A percentile compares a stretch with the other conserved stretches of the same genome.
These are phyloP conservation scores for Kwoniella sp. DNA, from an alignment of 768 basidiomycete genomes.

Conservation along the genomic window DNA sequence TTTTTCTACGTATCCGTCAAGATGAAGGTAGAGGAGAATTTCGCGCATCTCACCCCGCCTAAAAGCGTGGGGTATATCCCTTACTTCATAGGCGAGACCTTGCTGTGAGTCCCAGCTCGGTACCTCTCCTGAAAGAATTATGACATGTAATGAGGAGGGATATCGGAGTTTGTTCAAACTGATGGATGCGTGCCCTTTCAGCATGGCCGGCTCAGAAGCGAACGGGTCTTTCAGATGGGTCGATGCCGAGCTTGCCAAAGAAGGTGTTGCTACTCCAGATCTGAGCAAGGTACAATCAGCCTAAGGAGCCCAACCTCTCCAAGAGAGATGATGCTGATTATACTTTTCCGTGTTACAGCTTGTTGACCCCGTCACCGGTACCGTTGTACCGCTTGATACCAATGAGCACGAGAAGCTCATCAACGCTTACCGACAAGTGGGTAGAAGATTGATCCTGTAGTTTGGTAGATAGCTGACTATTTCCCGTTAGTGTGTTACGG, in stretches of 20 bases:
- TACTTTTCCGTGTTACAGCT: background rate
- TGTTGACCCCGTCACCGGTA: background rate
- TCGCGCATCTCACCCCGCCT: conserved; percentile 21
- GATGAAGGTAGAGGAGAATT: conserved; percentile 20
- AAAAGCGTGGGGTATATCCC: conserved; percentile 23
- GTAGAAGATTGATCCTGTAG: no score
- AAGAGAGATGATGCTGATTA: no score
- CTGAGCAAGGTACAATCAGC: background rate
- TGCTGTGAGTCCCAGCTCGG: conserved; percentile 17
- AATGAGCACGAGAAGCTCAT: background rate
- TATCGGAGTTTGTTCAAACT: no score
- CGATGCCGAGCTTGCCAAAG: background rate
- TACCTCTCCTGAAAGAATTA: no score
- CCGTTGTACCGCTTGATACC: background rate
- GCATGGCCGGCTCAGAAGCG: conserved; percentile 9
- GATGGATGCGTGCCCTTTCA: background rate
- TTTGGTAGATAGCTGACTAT: background rate
- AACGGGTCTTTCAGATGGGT: conserved; percentile 18
- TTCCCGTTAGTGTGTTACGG: conserved; percentile 14
- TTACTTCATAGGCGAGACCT: conserved; percentile 9
- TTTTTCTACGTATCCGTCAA: conserved; percentile 21
- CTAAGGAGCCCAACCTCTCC: no score
- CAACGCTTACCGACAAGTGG: background rate
- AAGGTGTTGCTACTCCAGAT: background rate
- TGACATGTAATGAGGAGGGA: no score